Evolutionary conservation across 2,329 filamentous ascomycete genomes (phyloP).

Genomic region (Pseudopithomyces maydicus): DNA sequence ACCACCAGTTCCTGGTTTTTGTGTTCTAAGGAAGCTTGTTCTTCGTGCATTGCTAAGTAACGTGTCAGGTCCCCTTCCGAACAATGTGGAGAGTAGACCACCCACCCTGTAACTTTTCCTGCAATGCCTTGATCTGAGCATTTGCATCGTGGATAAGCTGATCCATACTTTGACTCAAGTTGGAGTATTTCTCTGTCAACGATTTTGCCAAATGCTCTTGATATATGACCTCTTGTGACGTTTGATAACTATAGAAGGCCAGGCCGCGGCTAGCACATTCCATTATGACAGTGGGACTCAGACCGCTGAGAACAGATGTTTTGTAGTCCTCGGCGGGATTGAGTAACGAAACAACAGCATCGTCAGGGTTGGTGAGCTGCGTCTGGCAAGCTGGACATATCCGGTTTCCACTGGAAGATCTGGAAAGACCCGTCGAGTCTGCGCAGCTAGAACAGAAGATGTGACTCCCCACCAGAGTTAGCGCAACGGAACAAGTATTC

Average conservation of each 20-base stretch:
- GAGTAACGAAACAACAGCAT: constrained; percentile 73
- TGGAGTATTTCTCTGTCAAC: constrained; percentile 72
- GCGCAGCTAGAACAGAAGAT: constrained; percentile 84
- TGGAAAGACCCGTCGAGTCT: constrained; percentile 65
- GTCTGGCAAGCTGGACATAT: constrained; percentile 78
- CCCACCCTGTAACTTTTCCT: constrained; percentile 67
- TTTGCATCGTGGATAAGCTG: constrained; percentile 78
- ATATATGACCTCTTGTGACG: constrained; percentile 81
- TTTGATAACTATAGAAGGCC: constrained; percentile 86
- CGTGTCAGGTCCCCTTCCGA: not conserved
- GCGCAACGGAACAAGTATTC: constrained; percentile 12
- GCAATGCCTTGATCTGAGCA: constrained; percentile 68
- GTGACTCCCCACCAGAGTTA: constrained; percentile 61
- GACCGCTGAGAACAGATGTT: constrained; percentile 79
- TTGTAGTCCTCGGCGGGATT: constrained; percentile 89
- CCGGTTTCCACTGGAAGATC: constrained; percentile 57
- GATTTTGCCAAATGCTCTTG: constrained; percentile 76
- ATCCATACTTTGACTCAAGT: constrained; percentile 70
- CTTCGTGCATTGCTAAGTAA: constrained; percentile 59
- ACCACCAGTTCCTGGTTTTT: constrained; percentile 73
- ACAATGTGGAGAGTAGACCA: not conserved
- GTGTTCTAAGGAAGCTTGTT: constrained; percentile 67
- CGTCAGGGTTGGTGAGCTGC: constrained; percentile 71
- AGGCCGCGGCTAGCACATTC: constrained; percentile 82
- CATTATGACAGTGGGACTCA: constrained; percentile 81